phyloP scores from a whole-genome alignment of 345 rosid species.

The Cardamine resedifolia region DNA sequence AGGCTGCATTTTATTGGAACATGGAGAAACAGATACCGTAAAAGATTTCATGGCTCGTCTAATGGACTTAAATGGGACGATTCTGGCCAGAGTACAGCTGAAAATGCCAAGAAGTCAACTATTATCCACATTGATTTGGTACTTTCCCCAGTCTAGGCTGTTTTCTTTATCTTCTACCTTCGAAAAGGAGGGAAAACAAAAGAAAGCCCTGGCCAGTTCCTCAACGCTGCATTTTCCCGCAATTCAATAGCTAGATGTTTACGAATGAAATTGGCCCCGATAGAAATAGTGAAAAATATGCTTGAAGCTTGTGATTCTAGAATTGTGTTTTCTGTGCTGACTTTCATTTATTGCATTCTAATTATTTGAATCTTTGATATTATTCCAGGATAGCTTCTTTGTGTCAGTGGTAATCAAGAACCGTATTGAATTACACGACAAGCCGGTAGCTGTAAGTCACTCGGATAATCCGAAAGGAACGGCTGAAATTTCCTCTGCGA shows the following conservation, averaged over 20 bases:
- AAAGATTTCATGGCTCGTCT: conserved; percentile 55
- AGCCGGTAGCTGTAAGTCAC: conserved; percentile 91
- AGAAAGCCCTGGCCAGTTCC: conserved; percentile 6
- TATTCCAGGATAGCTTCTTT: conserved; percentile 88
- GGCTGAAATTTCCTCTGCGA: conserved; percentile 97
- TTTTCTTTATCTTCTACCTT: background rate
- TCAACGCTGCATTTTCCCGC: background rate
- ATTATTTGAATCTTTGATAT: conserved; percentile 26
- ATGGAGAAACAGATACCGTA: conserved; percentile 91
- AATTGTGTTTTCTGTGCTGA: background rate
- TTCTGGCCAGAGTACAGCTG: conserved; percentile 40
- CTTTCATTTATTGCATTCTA: conserved; percentile 12
- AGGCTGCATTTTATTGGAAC: conserved; percentile 98
- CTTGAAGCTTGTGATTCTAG: conserved; percentile 10
- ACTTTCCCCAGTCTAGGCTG: conserved; percentile 26
- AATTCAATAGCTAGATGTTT: background rate
- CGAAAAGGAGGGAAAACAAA: background rate
- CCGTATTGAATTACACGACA: conserved; percentile 65
- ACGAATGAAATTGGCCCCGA: background rate
- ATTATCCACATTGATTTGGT: conserved; percentile 94
- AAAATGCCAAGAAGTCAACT: conserved; percentile 40
- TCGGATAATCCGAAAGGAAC: conserved; percentile 93
- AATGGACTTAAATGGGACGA: conserved; percentile 40
- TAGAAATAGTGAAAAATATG: conserved; percentile 6
- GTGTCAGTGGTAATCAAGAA: conserved; percentile 84